phyloP scores from a whole-genome alignment of 805 yeast genomes.

The Lachancea kluyveri region DNA sequence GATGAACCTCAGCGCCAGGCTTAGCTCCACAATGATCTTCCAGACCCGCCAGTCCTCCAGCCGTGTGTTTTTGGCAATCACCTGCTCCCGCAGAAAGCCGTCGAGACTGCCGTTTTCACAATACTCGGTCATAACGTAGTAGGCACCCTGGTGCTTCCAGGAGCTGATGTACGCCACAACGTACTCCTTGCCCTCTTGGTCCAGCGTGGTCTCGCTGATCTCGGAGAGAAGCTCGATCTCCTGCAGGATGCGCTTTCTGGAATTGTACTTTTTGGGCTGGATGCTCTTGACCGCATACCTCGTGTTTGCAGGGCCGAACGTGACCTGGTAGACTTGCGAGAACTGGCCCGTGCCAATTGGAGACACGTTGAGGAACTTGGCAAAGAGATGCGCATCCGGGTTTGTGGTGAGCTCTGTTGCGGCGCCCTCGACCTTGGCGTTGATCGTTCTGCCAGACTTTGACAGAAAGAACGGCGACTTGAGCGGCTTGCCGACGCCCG shows the following conservation, averaged over 20 bases:
- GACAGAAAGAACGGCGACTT: conserved; percentile 15
- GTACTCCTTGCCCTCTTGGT: conserved; percentile 58
- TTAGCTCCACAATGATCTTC: conserved; percentile 85
- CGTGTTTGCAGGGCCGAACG: conserved; percentile 48
- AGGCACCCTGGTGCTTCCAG: conserved; percentile 73
- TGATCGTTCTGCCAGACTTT: conserved; percentile 17
- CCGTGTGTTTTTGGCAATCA: conserved; percentile 45
- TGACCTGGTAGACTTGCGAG: conserved; percentile 79
- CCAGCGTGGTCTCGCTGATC: conserved; percentile 35
- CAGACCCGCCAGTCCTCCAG: conserved; percentile 96
- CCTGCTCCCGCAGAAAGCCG: conserved; percentile 73
- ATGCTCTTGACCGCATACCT: conserved; percentile 85
- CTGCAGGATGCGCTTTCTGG: conserved; percentile 23
- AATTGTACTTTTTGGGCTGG: conserved; percentile 39
- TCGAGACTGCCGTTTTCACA: conserved; percentile 93
- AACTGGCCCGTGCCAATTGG: conserved; percentile 84
- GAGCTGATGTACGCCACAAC: conserved; percentile 74
- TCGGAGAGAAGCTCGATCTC: conserved; percentile 27
- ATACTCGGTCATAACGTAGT: conserved; percentile 89
- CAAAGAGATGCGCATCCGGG: conserved; percentile 36
- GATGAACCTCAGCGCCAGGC: conserved; percentile 72
- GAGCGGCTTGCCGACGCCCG: conserved; percentile 4
- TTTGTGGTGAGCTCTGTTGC: conserved; percentile 11
- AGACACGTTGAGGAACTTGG: conserved; percentile 55
- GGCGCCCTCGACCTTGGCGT: conserved; percentile 18